These are phyloP conservation scores for Yamadazyma atlantica DNA, from an alignment of 1,139 yeast species.

Conservation along the genomic window DNA sequence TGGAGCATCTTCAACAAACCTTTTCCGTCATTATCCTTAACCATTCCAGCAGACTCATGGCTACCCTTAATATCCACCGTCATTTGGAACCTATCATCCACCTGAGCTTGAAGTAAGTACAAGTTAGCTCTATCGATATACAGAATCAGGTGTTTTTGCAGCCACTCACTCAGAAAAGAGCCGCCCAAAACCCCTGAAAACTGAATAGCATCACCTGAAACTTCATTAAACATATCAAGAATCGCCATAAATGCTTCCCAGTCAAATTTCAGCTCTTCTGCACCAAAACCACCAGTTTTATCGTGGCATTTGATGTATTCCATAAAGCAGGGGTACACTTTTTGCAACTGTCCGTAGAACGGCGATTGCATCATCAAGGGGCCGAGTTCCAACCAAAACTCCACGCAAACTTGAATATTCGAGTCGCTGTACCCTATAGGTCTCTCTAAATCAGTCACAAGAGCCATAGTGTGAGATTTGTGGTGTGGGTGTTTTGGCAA, in stretches of 20 bases:
- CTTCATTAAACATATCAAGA: slow-evolving; percentile 21
- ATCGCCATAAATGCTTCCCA: slow-evolving; percentile 16
- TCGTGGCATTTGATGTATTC: slow-evolving; percentile 2
- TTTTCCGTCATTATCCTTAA: slow-evolving; percentile 5
- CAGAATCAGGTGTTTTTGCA: slow-evolving; percentile 4
- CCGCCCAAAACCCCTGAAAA: no score
- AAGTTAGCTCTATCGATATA: slow-evolving; percentile 7
- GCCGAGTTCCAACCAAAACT: slow-evolving; percentile 16
- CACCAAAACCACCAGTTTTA: background rate
- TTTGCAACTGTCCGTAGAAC: slow-evolving; percentile 20
- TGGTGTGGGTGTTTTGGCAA: no score
- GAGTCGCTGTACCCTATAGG: background rate
- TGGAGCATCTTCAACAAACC: slow-evolving; percentile 1
- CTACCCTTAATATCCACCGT: background rate
- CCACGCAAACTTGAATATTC: slow-evolving; percentile 16
- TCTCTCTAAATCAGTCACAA: background rate
- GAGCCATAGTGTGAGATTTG: background rate
- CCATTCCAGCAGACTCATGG: background rate
- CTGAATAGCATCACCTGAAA: slow-evolving; percentile 24
- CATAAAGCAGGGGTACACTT: slow-evolving; percentile 17
- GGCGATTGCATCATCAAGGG: slow-evolving; percentile 16
- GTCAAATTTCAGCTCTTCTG: slow-evolving; percentile 2
- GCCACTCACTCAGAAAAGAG: background rate
- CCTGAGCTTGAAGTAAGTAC: slow-evolving; percentile 17
- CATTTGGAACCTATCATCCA: slow-evolving; percentile 8